Evolutionary conservation across 2,329 filamentous ascomycete species (phyloP).

Genomic region (Aspergillus alliaceus): DNA sequence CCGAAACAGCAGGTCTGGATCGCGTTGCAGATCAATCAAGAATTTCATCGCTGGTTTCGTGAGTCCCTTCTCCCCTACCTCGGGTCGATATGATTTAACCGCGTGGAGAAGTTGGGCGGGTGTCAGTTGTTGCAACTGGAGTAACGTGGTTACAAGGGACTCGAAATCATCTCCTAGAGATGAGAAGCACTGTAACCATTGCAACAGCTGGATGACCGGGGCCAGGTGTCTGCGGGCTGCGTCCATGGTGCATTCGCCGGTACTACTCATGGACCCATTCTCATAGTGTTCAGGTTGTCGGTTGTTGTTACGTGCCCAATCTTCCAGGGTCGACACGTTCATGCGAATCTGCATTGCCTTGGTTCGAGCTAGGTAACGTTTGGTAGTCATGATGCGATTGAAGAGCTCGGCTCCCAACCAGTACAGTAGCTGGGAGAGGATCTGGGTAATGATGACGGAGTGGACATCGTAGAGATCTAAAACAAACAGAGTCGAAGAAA

Average conservation of each 20-base stretch:
- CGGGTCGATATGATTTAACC: conserved; percentile 87
- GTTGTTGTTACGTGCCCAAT: conserved; percentile 94
- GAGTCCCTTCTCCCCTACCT: conserved; percentile 91
- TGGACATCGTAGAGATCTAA: conserved; percentile 98
- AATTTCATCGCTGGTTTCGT: conserved; percentile 88
- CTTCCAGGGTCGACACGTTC: conserved; percentile 93
- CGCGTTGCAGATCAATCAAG: conserved; percentile 75
- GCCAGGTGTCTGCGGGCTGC: conserved; percentile 80
- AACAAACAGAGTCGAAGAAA: conserved; percentile 95
- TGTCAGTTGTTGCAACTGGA: conserved; percentile 81
- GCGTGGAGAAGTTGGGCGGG: conserved; percentile 89
- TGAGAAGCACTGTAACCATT: conserved; percentile 98
- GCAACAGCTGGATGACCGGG: conserved; percentile 87
- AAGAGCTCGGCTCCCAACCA: conserved; percentile 97
- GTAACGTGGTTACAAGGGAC: conserved; percentile 80
- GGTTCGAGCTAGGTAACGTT: conserved; percentile 89
- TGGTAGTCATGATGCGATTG: conserved; percentile 95
- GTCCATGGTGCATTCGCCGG: conserved; percentile 84
- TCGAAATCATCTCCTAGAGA: conserved; percentile 88
- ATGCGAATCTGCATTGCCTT: conserved; percentile 99
- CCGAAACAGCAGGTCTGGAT: conserved; percentile 59
- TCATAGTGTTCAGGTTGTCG: conserved; percentile 94
- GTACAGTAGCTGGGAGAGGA: conserved; percentile 88
- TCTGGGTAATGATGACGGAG: conserved; percentile 90
- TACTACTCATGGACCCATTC: conserved; percentile 79